Evolutionary conservation across 2,329 filamentous ascomycete genomes (phyloP), one percentile per base, ranked within the genome.

Genomic region (Phialemoniopsis sp.): DNA sequence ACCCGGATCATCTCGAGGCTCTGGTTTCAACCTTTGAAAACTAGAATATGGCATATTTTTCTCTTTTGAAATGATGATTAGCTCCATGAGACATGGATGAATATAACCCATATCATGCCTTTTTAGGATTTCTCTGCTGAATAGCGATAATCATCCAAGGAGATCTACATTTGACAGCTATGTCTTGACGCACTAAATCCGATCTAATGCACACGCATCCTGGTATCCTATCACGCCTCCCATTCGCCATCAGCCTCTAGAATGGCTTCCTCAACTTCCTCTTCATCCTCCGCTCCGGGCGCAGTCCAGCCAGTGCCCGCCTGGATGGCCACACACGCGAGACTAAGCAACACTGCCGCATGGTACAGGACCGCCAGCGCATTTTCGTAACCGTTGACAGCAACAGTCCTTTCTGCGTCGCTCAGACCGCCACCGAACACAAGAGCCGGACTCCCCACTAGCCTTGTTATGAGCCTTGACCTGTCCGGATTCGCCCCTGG

Each of bases 241-340:
- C 21, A 26, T 10, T 26, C 21, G 10, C 21, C 21, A 26, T 26
- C 21, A 26, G 21, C 21, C 21, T 6, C 21, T 10, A 6, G 6
- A 26, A 26, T 46, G 28, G 57, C 60, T 37, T 62, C 60, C 34
- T 56, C 56, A 29, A 56, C 56, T 36, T 61, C 62, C 39, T 58
- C 53, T 52, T 80, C 59, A 66, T 84, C 62, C 72, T 75, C 61
- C 73, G 75, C 52, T 52, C 82, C 50, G 1, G 70, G 66, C 2
- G 59, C 64, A n/a, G 55, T 60, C 72, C 72, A 75, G 3, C 75
- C 75, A 8, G 73, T 72, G 8, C 60, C 62, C 2, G 70, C 68
- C 57, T 79, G 74, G 28, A 75, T 39, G 3, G 66, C 32, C 33
- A 75, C 36, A 4, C 76, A 67, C 5, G 68, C 18, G 4, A 73